Evolutionary conservation across 805 yeast genomes (phyloP).

Genomic region (Zygoascus flipseniorum): DNA sequence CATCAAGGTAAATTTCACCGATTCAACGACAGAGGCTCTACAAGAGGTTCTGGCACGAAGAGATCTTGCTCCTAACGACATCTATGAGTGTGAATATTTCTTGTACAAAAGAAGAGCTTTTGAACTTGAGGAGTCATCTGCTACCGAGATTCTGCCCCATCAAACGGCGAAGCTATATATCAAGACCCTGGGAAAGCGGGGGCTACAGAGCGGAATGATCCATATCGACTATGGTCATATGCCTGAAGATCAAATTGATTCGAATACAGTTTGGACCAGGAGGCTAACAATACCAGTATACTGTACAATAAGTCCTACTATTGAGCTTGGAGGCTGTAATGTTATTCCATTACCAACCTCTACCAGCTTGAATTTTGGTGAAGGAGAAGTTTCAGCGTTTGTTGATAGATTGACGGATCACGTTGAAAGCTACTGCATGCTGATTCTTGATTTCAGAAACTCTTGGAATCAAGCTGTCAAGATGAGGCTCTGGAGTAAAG

Average conservation of each 20-base stretch:
- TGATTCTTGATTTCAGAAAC: constrained; percentile 72
- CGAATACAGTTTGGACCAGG: constrained; percentile 37
- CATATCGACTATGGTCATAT: constrained; percentile 54
- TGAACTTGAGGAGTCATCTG: constrained; percentile 20
- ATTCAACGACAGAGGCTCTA: constrained; percentile 62
- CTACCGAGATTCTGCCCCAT: constrained; percentile 25
- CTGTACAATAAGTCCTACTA: constrained; percentile 61
- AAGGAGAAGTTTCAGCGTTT: constrained; percentile 9
- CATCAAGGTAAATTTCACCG: constrained; percentile 56
- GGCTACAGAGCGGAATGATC: constrained; percentile 57
- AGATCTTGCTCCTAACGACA: constrained; percentile 48
- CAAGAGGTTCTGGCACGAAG: constrained; percentile 42
- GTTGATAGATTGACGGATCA: constrained; percentile 17
- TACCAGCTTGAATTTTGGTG: constrained; percentile 7
- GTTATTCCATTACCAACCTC: constrained; percentile 36
- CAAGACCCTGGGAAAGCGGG: constrained; percentile 63
- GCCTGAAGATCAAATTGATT: constrained; percentile 10
- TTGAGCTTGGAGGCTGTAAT: constrained; percentile 70
- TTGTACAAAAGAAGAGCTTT: constrained; percentile 52
- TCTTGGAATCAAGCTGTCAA: constrained; percentile 54
- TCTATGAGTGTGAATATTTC: constrained; percentile 68
- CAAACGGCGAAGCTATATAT: constrained; percentile 41
- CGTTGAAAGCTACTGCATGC: constrained; percentile 43
- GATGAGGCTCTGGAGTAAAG: constrained; percentile 22
- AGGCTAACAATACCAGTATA: constrained; percentile 59